phyloP scores from a whole-genome alignment of 78 protist genomes.

The Dictyostelium brefeldianum region DNA sequence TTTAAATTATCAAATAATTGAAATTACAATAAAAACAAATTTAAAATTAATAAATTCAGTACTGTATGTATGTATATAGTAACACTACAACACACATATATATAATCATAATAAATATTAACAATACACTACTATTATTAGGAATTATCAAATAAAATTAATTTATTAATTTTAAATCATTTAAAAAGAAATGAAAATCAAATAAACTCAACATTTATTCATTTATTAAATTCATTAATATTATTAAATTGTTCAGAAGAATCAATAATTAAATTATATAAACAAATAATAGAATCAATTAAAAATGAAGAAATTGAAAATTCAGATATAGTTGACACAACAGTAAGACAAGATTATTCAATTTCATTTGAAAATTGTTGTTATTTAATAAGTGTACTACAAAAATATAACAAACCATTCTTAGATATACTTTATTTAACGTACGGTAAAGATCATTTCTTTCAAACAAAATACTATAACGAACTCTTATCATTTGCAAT shows the following conservation, averaged over 20 bases:
- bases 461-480: no score
- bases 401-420: neutral
- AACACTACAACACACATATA: neutral
- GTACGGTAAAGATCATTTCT: no score
- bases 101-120: neutral
- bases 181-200: neutral
- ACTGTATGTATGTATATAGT: neutral
- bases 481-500: no score
- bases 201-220: neutral
- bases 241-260: neutral
- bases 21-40: neutral
- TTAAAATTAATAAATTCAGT: neutral
- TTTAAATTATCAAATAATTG: no score
- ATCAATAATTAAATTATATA: neutral
- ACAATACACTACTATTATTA: neutral
- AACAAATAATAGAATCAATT: no score
- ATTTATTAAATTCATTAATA: neutral
- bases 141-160: neutral
- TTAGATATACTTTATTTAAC: neutral
- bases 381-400: neutral
- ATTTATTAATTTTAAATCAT: neutral
- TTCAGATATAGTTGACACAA: neutral
- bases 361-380: conserved; percentile 1
- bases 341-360: neutral
- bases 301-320: neutral